Percentiles rank a stretch among this genome's conserved stretches.
phyloP scores from a whole-genome alignment of 2,329 filamentous ascomycete genomes.

The Fusarium avenaceum region DNA sequence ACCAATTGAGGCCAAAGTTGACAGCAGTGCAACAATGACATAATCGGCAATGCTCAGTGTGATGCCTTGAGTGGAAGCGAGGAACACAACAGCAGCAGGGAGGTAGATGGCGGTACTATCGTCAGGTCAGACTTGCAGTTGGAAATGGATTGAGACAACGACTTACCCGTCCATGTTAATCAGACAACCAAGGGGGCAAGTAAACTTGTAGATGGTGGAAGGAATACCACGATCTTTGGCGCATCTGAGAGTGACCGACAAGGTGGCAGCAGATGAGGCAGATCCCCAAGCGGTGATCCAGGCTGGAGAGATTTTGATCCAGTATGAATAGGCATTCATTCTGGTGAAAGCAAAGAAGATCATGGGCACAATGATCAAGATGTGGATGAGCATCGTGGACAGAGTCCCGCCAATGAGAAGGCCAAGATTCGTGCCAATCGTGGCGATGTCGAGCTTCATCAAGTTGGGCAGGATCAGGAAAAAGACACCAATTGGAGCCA shows the following conservation, averaged over 20 bases:
- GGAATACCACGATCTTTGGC: constrained; percentile 58
- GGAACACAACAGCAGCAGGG: constrained; percentile 65
- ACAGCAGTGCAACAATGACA: constrained; percentile 62
- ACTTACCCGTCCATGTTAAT: constrained; percentile 64
- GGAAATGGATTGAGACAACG: background rate
- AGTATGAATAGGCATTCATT: constrained; percentile 62
- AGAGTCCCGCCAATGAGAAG: constrained; percentile 63
- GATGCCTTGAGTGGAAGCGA: constrained; percentile 64
- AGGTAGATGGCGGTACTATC: constrained; percentile 67
- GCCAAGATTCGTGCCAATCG: constrained; percentile 64
- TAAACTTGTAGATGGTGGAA: constrained; percentile 60
- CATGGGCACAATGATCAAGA: constrained; percentile 61
- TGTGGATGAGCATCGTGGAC: constrained; percentile 61
- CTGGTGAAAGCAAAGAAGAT: constrained; percentile 59
- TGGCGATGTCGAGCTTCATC: constrained; percentile 61
- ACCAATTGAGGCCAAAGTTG: constrained; percentile 65
- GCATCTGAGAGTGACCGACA: constrained; percentile 63
- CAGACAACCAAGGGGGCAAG: constrained; percentile 62
- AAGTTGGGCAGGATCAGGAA: constrained; percentile 67
- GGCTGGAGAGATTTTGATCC: constrained; percentile 63
- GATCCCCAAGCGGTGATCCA: constrained; percentile 69
- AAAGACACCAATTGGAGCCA: constrained; percentile 66
- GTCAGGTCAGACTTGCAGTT: constrained; percentile 15
- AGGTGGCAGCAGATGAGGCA: constrained; percentile 65
- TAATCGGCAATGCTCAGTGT: constrained; percentile 60